Conservation (phyloP, 2,329 filamentous ascomycete genomes). For the Emergomyces orientalis region DNA sequence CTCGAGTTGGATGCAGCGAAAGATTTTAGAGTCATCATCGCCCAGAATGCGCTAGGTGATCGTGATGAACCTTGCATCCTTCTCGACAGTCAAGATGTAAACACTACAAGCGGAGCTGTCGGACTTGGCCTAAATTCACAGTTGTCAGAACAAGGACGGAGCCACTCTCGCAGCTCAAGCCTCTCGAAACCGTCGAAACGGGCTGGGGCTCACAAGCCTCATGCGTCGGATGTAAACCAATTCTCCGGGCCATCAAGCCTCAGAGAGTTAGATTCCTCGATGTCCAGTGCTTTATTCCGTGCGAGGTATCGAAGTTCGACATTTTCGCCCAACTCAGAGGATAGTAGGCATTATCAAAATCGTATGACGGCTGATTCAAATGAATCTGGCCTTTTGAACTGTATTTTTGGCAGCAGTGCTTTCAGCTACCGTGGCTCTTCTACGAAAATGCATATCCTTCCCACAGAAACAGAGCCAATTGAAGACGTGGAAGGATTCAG, state of each 20-base stretch:
- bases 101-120: constrained; percentile 21
- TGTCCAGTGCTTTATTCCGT: constrained; percentile 33
- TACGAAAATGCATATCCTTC: constrained; percentile 52
- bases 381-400: constrained; percentile 46
- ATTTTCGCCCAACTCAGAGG: constrained; percentile 28
- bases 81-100: constrained; percentile 33
- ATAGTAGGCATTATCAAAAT: constrained; percentile 28
- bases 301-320: constrained; percentile 40
- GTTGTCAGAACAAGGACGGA: constrained; percentile 22
- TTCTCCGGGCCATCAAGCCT: constrained; percentile 8
- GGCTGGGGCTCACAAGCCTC: constrained; percentile 22
- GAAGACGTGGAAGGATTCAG: constrained; percentile 18
- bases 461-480: constrained; percentile 30
- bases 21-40: constrained; percentile 40
- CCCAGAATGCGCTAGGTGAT: constrained; percentile 41
- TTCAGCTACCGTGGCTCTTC: constrained; percentile 51
- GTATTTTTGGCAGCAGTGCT: constrained; percentile 52
- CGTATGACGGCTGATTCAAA: constrained; percentile 39
- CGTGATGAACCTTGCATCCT: constrained; percentile 39
- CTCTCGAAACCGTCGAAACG: constrained; percentile 29
- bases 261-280: constrained; percentile 24
- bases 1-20: constrained; percentile 37
- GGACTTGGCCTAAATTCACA: constrained; percentile 31
- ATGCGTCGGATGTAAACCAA: constrained; percentile 27
- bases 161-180: constrained; percentile 33